Evolutionary conservation across 371 early-diverging fungal genomes (phyloP).

Genomic region (Mortierella sp.): DNA sequence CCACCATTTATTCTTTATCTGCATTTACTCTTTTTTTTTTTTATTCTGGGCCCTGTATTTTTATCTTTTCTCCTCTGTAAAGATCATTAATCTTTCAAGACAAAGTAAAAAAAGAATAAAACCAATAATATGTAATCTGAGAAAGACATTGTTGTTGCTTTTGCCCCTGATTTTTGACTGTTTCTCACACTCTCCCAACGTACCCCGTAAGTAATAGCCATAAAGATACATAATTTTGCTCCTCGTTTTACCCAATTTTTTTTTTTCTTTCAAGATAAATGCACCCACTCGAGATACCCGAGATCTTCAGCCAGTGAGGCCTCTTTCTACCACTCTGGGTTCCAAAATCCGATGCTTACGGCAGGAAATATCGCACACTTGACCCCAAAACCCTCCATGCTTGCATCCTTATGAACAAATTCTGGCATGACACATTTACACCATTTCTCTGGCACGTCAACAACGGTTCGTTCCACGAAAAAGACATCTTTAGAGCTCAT

Average conservation of each 20-base stretch:
- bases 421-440: background rate
- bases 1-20: background rate
- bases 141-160: background rate
- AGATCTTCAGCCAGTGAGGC: background rate
- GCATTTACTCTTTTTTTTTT: constrained; percentile 1
- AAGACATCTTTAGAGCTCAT: background rate
- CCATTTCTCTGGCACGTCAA: constrained; percentile 3
- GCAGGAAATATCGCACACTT: background rate
- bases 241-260: background rate
- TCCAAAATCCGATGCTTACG: background rate
- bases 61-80: constrained; percentile 11
- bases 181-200: too few species aligned
- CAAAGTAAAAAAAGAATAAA: constrained; percentile 2
- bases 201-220: too few species aligned
- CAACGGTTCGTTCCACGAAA: constrained; percentile 3
- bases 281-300: constrained; percentile 1
- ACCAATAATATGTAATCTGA: constrained; percentile 3
- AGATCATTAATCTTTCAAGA: background rate
- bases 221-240: too few species aligned
- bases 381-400: background rate
- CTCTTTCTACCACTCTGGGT: background rate
- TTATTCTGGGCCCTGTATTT: constrained; percentile 21
- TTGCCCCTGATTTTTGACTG: too few species aligned
- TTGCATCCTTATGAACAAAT: constrained; percentile 2
- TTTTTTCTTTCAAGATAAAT: background rate